Base-by-base conservation (phyloP, 2,329 filamentous ascomycete species). In the Neoarthrinium moseri region DNA sequence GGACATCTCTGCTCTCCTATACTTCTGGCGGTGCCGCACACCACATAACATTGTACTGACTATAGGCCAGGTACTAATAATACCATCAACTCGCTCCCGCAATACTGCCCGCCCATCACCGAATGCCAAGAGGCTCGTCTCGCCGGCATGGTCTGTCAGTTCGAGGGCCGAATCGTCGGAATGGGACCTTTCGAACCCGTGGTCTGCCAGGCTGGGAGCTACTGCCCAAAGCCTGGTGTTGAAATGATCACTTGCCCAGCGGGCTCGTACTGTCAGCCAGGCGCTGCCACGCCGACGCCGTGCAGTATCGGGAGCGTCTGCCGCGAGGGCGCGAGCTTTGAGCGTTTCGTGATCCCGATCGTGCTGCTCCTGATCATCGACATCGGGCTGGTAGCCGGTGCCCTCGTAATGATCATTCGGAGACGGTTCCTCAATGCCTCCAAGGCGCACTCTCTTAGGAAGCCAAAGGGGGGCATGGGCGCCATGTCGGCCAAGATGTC, bases 101-200 rank as follows among this genome's bases (percentile, higher is more conserved):
- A 72, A 44, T 74, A 63, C 46, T 74, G 71, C 34, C 68, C 70
- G 7, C 68, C 71, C 7, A 45, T 67, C 2, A 57, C 60, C 2
- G 41, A 52, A 8, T 74, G 71, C 24, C 69, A 71, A 24, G 49
- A 61, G 30, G 54, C 60, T 3, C 61, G 71, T 43, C 43, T 72
- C 2, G 59, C 61, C 1, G 66, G 67, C 0, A 47, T 51, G 7
- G 56, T 65, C 3, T 73, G 69, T 46, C 24, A 42, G 1, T 53
- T 63, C 4, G 18, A 62, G 0, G 66, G 64, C 18, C 49, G 32
- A 5, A 73, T 71, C 42, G 57, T 68, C 13, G 66, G 55, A 2
- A 73, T 74, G 71, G 71, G 71, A 0, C 66, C 65, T 3, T 73
- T 74, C 42, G 78, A 81, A 50, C 78, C 78, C 1, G 62, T 75